Conservation (phyloP, 1,139 yeast species). For the Yarrowia galli region DNA sequence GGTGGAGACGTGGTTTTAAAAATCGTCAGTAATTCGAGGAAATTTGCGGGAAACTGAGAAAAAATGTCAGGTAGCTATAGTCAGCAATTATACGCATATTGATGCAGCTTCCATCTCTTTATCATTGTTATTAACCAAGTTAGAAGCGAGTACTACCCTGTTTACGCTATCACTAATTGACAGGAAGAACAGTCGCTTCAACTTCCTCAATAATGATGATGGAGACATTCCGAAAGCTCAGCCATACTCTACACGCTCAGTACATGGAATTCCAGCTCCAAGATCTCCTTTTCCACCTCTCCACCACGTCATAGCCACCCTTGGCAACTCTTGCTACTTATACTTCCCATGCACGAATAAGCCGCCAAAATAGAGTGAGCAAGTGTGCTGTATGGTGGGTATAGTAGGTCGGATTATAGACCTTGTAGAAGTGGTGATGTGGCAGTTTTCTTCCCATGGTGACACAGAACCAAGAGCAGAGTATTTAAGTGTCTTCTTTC, state of each 20-base stretch:
- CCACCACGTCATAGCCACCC: background rate
- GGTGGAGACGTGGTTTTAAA: background rate
- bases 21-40: too few species aligned
- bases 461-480: background rate
- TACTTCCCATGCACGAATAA: slow-evolving; percentile 28
- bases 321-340: slow-evolving; percentile 19
- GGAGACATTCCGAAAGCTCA: background rate
- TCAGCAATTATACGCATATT: too few species aligned
- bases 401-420: too few species aligned
- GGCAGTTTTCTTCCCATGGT: background rate
- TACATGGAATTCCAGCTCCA: background rate
- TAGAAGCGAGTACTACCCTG: background rate
- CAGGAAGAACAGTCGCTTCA: background rate
- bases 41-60: background rate
- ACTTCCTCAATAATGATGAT: background rate
- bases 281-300: background rate
- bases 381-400: background rate
- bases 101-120: too few species aligned
- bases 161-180: background rate
- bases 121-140: background rate
- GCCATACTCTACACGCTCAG: background rate
- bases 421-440: too few species aligned
- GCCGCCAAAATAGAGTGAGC: slow-evolving; percentile 37
- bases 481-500: background rate
- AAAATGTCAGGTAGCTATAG: too few species aligned